These are phyloP conservation scores for Aspergillus quadricinctus DNA, from an alignment of 2,329 filamentous ascomycete genomes.

Conservation along the genomic window DNA sequence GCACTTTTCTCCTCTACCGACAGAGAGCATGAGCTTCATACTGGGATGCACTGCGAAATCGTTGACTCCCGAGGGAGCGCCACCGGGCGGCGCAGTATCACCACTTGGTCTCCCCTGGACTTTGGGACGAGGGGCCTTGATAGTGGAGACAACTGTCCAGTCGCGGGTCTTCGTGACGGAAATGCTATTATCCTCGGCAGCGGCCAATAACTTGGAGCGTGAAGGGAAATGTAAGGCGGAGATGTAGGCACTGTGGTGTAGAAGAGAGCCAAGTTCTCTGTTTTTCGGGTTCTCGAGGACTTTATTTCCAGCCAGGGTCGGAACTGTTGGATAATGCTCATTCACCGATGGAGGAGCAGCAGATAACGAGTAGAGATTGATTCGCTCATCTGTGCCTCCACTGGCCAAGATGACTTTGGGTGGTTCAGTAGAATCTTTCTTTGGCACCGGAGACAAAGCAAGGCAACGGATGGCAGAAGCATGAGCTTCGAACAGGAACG, in stretches of 20 bases:
- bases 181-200: slow-evolving; percentile 86
- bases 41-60: slow-evolving; percentile 94
- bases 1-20: slow-evolving; percentile 81
- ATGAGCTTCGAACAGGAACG: slow-evolving; percentile 94
- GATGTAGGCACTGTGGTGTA: slow-evolving; percentile 81
- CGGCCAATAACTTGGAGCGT: slow-evolving; percentile 79
- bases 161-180: slow-evolving; percentile 83
- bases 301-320: slow-evolving; percentile 65
- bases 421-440: slow-evolving; percentile 49
- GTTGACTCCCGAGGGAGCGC: slow-evolving; percentile 82
- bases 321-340: slow-evolving; percentile 55
- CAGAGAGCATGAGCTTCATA: slow-evolving; percentile 93
- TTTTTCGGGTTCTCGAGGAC: slow-evolving; percentile 83
- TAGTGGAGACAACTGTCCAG: slow-evolving; percentile 80
- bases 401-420: slow-evolving; percentile 87
- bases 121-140: slow-evolving; percentile 85
- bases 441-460: slow-evolving; percentile 73
- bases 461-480: slow-evolving; percentile 84
- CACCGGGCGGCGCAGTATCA: slow-evolving; percentile 79
- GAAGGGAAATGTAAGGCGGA: slow-evolving; percentile 78
- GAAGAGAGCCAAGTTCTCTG: slow-evolving; percentile 76
- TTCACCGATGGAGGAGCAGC: slow-evolving; percentile 58
- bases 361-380: slow-evolving; percentile 91
- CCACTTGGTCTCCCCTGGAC: slow-evolving; percentile 75
- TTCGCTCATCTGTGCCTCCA: slow-evolving; percentile 86